These are phyloP conservation scores for Wallacemonas rigidus DNA, from an alignment of 208 protist genomes.

Conservation along the genomic window DNA sequence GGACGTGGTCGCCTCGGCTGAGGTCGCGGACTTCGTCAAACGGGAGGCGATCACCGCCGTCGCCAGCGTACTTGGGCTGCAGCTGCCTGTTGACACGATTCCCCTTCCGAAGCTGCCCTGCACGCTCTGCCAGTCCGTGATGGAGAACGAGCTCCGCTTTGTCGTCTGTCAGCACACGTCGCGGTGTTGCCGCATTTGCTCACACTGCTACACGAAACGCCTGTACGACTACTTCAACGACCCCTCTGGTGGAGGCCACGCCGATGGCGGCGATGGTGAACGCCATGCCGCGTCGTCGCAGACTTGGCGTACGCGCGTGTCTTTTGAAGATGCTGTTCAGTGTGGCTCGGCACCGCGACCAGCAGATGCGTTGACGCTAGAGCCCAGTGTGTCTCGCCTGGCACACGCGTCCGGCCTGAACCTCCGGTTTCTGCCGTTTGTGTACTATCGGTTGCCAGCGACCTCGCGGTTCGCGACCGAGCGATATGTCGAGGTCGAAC, in stretches of 20 bases:
- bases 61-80: slow-evolving; percentile 64
- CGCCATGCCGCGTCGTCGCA: not conserved
- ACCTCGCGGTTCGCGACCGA: slow-evolving; percentile 41
- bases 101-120: slow-evolving; percentile 41
- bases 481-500: slow-evolving; percentile 74
- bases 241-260: not conserved
- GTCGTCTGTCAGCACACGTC: slow-evolving; percentile 54
- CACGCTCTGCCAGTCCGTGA: slow-evolving; percentile 42
- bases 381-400: slow-evolving; percentile 52
- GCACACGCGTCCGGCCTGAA: slow-evolving; percentile 80
- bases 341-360: slow-evolving; percentile 43
- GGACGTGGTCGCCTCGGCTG: slow-evolving; percentile 24
- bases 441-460: slow-evolving; percentile 71
- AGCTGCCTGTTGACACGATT: slow-evolving; percentile 32
- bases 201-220: slow-evolving; percentile 66
- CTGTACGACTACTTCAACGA: slow-evolving; percentile 33
- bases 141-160: slow-evolving; percentile 84
- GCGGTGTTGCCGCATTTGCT: slow-evolving; percentile 75
- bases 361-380: slow-evolving; percentile 45
- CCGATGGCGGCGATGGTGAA: not conserved
- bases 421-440: slow-evolving; percentile 74
- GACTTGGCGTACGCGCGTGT: slow-evolving; percentile 6
- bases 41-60: slow-evolving; percentile 54
- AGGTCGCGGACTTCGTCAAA: slow-evolving; percentile 43
- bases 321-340: slow-evolving; percentile 57